Conservation (phyloP, 306 rosid genomes). For the Castanea sativa region DNA sequence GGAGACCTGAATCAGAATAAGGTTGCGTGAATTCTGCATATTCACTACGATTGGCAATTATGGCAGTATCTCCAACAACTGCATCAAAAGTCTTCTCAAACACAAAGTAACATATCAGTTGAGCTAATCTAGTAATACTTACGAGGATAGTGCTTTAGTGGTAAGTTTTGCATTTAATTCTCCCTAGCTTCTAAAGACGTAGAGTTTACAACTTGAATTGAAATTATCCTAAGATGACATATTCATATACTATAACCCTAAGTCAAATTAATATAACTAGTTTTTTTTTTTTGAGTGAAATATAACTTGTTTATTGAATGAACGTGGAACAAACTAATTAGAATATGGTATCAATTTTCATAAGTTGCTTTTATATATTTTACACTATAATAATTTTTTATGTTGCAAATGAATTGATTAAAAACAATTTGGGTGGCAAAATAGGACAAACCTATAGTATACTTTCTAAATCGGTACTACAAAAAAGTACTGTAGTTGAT, state of each 20-base stretch:
- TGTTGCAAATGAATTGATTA: neutral
- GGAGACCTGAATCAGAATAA: neutral
- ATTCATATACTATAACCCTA: too few species aligned
- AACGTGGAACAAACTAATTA: too few species aligned
- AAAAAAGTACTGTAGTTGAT: neutral
- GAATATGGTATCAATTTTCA: too few species aligned
- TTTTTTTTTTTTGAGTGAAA: too few species aligned
- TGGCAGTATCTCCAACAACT: constrained; percentile 1
- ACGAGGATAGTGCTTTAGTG: neutral
- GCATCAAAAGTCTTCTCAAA: neutral
- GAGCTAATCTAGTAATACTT: neutral
- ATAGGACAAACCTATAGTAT: neutral
- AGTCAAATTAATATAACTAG: too few species aligned
- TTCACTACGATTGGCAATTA: neutral
- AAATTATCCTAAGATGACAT: neutral
- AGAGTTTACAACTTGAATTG: too few species aligned
- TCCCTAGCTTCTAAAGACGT: too few species aligned
- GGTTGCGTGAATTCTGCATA: neutral
- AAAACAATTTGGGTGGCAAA: neutral
- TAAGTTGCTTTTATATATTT: neutral
- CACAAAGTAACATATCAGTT: neutral
- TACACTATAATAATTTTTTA: neutral
- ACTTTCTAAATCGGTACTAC: neutral
- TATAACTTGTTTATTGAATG: too few species aligned
- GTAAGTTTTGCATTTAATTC: too few species aligned